Evolutionary conservation across 345 rosid species (phyloP).

Genomic region (Arabis hirsuta): DNA sequence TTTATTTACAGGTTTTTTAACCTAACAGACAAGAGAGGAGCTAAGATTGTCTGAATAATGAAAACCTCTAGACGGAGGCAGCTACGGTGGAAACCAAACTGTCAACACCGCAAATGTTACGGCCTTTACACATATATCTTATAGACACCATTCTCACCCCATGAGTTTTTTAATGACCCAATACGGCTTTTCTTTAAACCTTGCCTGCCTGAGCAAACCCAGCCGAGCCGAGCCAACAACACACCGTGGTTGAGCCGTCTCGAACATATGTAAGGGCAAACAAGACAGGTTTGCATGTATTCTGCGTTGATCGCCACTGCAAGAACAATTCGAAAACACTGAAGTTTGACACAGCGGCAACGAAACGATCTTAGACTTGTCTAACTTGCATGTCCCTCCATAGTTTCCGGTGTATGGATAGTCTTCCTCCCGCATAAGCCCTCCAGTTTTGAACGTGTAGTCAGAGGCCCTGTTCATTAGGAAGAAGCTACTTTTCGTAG

Average conservation of each 20-base stretch:
- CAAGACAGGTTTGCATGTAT: slow-evolving; percentile 85
- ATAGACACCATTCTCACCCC: slow-evolving; percentile 90
- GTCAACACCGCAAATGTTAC: slow-evolving; percentile 81
- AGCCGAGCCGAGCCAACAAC: slow-evolving; percentile 55
- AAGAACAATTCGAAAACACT: slow-evolving; percentile 46
- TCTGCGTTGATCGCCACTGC: slow-evolving; percentile 78
- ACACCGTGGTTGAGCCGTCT: slow-evolving; percentile 81
- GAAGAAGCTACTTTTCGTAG: background rate
- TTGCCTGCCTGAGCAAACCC: slow-evolving; percentile 64
- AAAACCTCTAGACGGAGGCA: slow-evolving; percentile 44
- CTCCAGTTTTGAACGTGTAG: slow-evolving; percentile 75
- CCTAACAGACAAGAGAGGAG: background rate
- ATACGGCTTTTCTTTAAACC: slow-evolving; percentile 80
- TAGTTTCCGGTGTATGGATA: slow-evolving; percentile 87
- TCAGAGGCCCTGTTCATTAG: too few relatives aligned
- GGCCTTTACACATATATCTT: slow-evolving; percentile 72
- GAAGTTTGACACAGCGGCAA: slow-evolving; percentile 75
- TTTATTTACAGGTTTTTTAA: slow-evolving; percentile 10
- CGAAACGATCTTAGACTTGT: slow-evolving; percentile 77
- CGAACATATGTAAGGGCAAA: slow-evolving; percentile 74
- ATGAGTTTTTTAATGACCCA: slow-evolving; percentile 90
- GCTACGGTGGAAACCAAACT: slow-evolving; percentile 88
- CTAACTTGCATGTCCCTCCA: slow-evolving; percentile 65
- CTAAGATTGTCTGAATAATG: background rate
- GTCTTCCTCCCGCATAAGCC: slow-evolving; percentile 84